Percentiles rank a stretch among this genome's conserved stretches.
phyloP scores from a whole-genome alignment of 192 early-diverging fungal species.

The Backusella westeae region DNA sequence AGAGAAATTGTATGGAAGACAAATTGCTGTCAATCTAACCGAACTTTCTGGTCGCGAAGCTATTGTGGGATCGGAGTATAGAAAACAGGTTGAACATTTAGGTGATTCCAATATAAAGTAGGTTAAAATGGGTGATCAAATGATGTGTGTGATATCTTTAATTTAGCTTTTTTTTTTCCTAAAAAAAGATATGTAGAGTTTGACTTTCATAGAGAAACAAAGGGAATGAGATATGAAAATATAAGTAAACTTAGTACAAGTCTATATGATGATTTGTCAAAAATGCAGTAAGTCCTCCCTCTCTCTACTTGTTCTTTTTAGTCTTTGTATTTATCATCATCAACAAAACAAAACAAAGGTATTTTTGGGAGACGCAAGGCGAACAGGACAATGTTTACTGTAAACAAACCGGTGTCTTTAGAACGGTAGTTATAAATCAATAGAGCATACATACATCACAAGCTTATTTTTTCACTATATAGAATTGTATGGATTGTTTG shows the following conservation, averaged over 20 bases:
- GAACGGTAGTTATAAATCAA: conserved; percentile 35
- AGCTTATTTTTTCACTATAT: background rate
- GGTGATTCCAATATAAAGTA: conserved; percentile 49
- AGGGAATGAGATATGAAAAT: conserved; percentile 89
- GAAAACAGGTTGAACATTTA: conserved; percentile 48
- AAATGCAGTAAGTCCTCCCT: conserved; percentile 50
- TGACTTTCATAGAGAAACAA: conserved; percentile 93
- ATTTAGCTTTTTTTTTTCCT: background rate
- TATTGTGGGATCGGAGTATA: conserved; percentile 61
- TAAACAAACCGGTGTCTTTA: conserved; percentile 39
- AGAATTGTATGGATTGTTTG: conserved; percentile 98
- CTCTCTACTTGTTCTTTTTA: background rate
- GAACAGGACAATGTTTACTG: conserved; percentile 32
- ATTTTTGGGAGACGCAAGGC: conserved; percentile 16
- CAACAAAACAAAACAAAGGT: conserved; percentile 4
- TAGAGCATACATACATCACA: background rate
- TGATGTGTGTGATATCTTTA: background rate
- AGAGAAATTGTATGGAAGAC: conserved; percentile 49
- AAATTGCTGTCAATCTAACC: conserved; percentile 63
- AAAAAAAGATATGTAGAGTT: conserved; percentile 74
- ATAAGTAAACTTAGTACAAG: conserved; percentile 74
- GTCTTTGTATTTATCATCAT: background rate
- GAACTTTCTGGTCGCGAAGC: conserved; percentile 68
- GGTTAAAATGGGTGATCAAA: background rate
- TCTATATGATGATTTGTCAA: conserved; percentile 62